Conservation (phyloP, 179 eudicot species). For the Silene vulgaris region DNA sequence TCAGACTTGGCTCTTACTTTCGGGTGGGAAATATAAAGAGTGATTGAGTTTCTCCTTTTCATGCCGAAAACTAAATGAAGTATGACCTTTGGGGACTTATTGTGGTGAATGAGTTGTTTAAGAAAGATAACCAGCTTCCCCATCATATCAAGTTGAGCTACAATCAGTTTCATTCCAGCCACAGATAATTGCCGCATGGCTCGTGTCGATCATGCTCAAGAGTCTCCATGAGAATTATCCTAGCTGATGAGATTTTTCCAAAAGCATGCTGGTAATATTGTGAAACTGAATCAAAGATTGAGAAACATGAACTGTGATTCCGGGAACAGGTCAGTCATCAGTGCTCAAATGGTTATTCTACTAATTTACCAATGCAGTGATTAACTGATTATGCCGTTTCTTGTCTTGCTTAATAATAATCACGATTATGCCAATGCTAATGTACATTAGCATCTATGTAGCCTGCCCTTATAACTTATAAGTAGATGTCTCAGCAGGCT, state of each 20-base stretch:
- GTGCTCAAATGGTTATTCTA: background rate
- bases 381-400: constrained; percentile 10
- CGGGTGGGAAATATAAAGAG: too few species aligned
- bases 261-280: background rate
- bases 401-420: background rate
- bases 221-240: background rate
- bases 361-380: constrained; percentile 10
- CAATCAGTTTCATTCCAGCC: background rate
- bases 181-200: background rate
- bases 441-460: constrained; percentile 2
- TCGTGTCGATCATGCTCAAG: background rate
- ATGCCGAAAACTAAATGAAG: too few species aligned
- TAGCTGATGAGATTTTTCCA: background rate
- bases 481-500: background rate
- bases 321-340: background rate
- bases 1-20: background rate
- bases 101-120: background rate
- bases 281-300: background rate
- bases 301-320: constrained; percentile 4
- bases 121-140: background rate
- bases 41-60: too few species aligned
- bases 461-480: background rate
- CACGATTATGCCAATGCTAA: background rate
- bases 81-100: background rate
- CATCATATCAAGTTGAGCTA: constrained; percentile 7